phyloP scores from a whole-genome alignment of 164 flowering plant genomes.

The Kingdonia uniflora region DNA sequence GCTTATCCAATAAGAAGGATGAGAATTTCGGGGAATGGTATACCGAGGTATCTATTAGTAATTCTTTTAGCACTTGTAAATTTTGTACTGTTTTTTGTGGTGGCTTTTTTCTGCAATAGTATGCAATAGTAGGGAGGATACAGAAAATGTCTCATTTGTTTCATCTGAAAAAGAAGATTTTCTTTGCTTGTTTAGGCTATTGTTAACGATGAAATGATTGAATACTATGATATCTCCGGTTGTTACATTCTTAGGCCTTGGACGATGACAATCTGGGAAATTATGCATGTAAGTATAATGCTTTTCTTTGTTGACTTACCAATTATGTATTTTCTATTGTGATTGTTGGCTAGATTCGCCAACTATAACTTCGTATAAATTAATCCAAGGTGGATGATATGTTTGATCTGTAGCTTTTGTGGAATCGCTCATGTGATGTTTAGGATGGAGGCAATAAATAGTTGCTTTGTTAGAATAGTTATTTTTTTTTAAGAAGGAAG shows the following conservation, averaged over 20 bases:
- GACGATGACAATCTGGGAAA: constrained; percentile 89
- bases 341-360: no score
- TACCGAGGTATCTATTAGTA: constrained; percentile 62
- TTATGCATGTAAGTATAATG: constrained; percentile 33
- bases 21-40: constrained; percentile 98
- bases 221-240: constrained; percentile 94
- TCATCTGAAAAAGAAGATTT: not conserved
- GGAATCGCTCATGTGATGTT: no score
- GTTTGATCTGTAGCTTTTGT: no score
- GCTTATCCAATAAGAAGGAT: constrained; percentile 68
- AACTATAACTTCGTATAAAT: no score
- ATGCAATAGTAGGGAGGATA: not conserved
- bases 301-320: not conserved
- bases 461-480: no score
- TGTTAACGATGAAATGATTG: constrained; percentile 81
- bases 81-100: not conserved
- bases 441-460: no score
- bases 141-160: not conserved
- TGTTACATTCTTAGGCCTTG: constrained; percentile 93
- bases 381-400: no score
- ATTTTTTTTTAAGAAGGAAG: no score
- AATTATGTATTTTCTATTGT: not conserved
- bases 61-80: no score
- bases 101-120: not conserved
- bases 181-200: constrained; percentile 46